phyloP scores from a whole-genome alignment of 768 basidiomycete genomes.

The Suillus subaureus region DNA sequence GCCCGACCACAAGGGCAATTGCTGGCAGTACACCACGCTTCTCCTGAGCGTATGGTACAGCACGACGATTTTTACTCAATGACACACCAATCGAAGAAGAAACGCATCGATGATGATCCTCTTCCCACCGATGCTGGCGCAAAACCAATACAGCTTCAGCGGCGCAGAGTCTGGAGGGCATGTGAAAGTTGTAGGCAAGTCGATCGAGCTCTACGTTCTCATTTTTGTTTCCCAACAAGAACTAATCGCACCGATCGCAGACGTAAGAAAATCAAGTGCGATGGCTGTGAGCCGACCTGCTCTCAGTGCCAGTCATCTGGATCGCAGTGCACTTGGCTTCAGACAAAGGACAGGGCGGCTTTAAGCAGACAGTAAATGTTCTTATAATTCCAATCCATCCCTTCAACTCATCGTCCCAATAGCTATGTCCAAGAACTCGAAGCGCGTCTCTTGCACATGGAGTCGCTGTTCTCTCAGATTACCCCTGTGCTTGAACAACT shows the following conservation, averaged over 20 bases:
- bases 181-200: slow-evolving; percentile 86
- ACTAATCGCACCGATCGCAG: slow-evolving; percentile 40
- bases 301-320: slow-evolving; percentile 77
- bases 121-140: slow-evolving; percentile 53
- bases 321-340: slow-evolving; percentile 85
- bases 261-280: slow-evolving; percentile 93
- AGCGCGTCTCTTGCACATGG: slow-evolving; percentile 86
- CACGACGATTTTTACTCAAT: slow-evolving; percentile 50
- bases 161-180: slow-evolving; percentile 83
- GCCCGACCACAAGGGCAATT: slow-evolving; percentile 23
- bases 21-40: slow-evolving; percentile 19
- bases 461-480: slow-evolving; percentile 80
- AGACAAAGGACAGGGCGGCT: slow-evolving; percentile 89
- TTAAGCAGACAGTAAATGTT: slow-evolving; percentile 81
- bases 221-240: slow-evolving; percentile 17
- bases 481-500: slow-evolving; percentile 78
- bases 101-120: slow-evolving; percentile 63
- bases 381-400: slow-evolving; percentile 3
- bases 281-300: slow-evolving; percentile 85
- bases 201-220: slow-evolving; percentile 13
- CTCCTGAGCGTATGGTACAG: slow-evolving; percentile 27
- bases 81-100: slow-evolving; percentile 73
- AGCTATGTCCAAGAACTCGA: slow-evolving; percentile 94
- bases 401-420: slow-evolving; percentile 21
- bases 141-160: slow-evolving; percentile 78